Evolutionary conservation across 805 yeast species (phyloP), one percentile per base, ranked within the genome.

Genomic region (Saccharomycopsis fibuligera): DNA sequence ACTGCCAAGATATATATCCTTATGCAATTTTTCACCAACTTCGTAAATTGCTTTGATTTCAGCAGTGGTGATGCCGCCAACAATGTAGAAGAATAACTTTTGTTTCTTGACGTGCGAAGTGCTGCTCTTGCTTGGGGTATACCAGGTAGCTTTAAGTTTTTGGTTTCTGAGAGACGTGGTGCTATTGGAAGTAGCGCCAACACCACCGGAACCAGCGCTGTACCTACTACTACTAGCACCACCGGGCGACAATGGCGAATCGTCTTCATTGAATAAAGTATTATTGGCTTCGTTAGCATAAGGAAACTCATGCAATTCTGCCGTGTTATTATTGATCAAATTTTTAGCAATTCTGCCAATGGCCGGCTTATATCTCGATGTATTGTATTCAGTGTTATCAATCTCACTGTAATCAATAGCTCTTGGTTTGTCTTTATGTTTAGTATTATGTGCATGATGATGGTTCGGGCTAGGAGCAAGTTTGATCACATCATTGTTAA

Each of bases 31-130:
- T 16, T 68, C 64, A 6, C 87, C 75, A 41, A 88, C 70, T 54
- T 86, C 91, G 57, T 86, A 82, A 3, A 82, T 80, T 10, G 86
- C 74, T 54, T 91, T 75, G 25, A 84, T 68, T 63, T 93, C 99
- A 2, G 90, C 76, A 56, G 83, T 78, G 0, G 98, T 87, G 19
- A 86, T 65, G 6, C 98, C 99, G 21, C 99, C 99, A 1, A 95
- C 83, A 24, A 88, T 75, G 60, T 80, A 93, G 49, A 89, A 77
- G 55, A 90, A 76, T 5, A 90, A 70, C 44, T 93, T 70, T 60
- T 87, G 96, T 68, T 2, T 67, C 68, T 41, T 43, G 22, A 17
- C n/a, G 4, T 53, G 43, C 1, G 56, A 42, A 30, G 53, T 58
- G 39, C 44, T 62, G 66, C 35, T 55, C 59, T 42, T 58, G 58